Conservation (phyloP, 148 eudicot genomes). For the Drosera capensis region DNA sequence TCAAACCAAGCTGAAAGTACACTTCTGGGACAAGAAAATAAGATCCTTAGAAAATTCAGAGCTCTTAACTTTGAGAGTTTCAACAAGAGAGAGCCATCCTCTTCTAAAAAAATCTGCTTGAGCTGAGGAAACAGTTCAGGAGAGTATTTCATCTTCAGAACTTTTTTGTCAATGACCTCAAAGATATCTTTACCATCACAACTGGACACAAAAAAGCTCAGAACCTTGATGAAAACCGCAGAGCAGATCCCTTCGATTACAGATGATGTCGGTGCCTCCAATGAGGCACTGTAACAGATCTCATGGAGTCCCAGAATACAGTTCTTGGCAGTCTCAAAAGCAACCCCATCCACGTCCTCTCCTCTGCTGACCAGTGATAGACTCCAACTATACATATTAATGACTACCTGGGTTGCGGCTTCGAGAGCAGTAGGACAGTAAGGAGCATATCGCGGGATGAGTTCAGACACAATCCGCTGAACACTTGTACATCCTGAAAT, state of each 20-base stretch:
- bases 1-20: constrained; percentile 68
- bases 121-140: constrained; percentile 29
- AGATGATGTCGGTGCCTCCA: constrained; percentile 55
- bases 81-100: constrained; percentile 23
- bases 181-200: constrained; percentile 64
- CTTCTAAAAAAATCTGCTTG: constrained; percentile 36
- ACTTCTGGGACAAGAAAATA: constrained; percentile 63
- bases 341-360: constrained; percentile 62
- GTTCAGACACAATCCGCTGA: constrained; percentile 61
- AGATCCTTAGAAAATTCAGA: constrained; percentile 52
- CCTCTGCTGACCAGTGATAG: constrained; percentile 41
- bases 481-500: constrained; percentile 68
- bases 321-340: constrained; percentile 64
- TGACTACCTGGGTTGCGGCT: constrained; percentile 73
- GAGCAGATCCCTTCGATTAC: constrained; percentile 66
- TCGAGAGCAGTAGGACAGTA: constrained; percentile 92
- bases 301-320: constrained; percentile 76
- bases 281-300: constrained; percentile 57
- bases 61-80: constrained; percentile 57
- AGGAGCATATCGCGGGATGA: constrained; percentile 67
- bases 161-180: constrained; percentile 45
- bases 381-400: constrained; percentile 77
- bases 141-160: constrained; percentile 39
- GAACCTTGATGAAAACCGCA: constrained; percentile 61
- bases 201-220: constrained; percentile 52